Conservation (phyloP, 1,284 basidiomycete genomes). For the Fomitopsis pinicola region DNA sequence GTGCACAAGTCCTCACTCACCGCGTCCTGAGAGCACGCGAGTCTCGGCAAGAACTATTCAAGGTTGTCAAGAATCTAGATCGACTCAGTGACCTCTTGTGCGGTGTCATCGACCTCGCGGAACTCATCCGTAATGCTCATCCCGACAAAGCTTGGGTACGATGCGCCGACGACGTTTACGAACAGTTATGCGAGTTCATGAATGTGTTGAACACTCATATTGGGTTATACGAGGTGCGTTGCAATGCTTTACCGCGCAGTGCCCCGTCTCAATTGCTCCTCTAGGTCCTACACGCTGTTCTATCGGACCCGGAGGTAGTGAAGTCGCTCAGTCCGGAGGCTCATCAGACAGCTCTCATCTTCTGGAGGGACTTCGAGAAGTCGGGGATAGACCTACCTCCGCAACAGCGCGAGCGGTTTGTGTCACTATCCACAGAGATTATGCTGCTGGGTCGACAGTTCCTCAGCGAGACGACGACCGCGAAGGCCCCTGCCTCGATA, state of each 20-base stretch:
- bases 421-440: constrained; percentile 89
- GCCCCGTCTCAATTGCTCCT: background rate
- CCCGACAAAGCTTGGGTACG: constrained; percentile 82
- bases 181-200: constrained; percentile 94
- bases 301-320: constrained; percentile 59
- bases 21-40: constrained; percentile 66
- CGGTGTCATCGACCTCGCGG: constrained; percentile 94
- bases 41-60: constrained; percentile 67
- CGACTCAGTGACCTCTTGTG: constrained; percentile 93
- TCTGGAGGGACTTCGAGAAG: constrained; percentile 96
- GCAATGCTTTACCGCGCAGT: constrained; percentile 6
- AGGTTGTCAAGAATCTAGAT: constrained; percentile 92
- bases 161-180: constrained; percentile 86
- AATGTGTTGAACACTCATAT: constrained; percentile 95
- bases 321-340: constrained; percentile 64
- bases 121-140: constrained; percentile 91
- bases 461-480: constrained; percentile 58
- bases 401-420: constrained; percentile 75
- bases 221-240: constrained; percentile 82
- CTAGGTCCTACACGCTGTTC: constrained; percentile 61
- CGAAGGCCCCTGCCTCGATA: constrained; percentile 63
- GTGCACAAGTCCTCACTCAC: constrained; percentile 71
- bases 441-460: constrained; percentile 88
- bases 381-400: constrained; percentile 91
- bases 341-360: constrained; percentile 85